Base-by-base conservation (phyloP, 2,329 filamentous ascomycete genomes). In the Phialemoniopsis sp. region DNA sequence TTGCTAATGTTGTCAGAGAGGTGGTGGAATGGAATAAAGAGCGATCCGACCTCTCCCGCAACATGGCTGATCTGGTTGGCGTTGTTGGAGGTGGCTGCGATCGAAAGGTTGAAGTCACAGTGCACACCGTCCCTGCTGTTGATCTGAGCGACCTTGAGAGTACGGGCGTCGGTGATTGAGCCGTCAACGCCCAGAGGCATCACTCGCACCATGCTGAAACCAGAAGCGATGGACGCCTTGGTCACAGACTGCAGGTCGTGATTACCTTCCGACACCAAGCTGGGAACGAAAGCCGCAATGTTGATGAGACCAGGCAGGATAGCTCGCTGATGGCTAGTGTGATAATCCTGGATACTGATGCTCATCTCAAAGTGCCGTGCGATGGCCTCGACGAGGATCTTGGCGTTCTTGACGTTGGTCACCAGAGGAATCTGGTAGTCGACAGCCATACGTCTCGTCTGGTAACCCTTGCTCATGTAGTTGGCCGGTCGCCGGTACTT, bases 351-450 rank as follows among this genome's bases (percentile, higher is more conserved):
- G 48, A 82, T 84, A 57, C 81, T 80, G 41, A 98, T 81, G 29
- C 87, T 82, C 39, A 98, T 75, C 50, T 90, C 82, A 58, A 89
- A 95, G 61, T 94, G 85, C 43, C 91, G 83, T 41, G 89, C 83
- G 48, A 98, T 87, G 16, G 91, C 93, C 68, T 98, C 93, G 38
- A 98, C 85, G 37, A 98, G 69, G 43, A 98, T 88, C 76, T 97
- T 98, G 43, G 93, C 93, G 59, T 96, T 97, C 78, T 98, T 98
- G 63, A 98, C 93, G 55, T 98, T 98, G 40, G 93, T 98, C 14
- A 98, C 91, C 44, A 98, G 72, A 42, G 93, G 93, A 39, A 93
- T 95, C 68, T 97, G 91, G 68, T 96, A 81, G 66, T 96, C 93
- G 32, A 98, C 93, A 29, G 93, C 93, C 90, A 98, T 96, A 63